phyloP scores from a whole-genome alignment of 805 yeast species.

The Grigorovia yakushimaensis region DNA sequence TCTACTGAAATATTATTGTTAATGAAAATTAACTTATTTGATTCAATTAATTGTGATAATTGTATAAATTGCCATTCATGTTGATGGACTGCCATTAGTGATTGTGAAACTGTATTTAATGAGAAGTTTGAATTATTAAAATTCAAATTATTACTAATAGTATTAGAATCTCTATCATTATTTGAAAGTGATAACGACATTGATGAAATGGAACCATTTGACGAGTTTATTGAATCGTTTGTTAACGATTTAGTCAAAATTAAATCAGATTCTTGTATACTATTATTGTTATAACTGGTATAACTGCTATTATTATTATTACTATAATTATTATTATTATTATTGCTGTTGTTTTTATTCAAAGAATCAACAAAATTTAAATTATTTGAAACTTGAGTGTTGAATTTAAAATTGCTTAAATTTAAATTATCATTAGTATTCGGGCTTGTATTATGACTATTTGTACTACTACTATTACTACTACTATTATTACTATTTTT shows the following conservation, averaged over 20 bases:
- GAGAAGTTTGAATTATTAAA: not conserved
- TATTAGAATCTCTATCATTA: not conserved
- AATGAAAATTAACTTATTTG: slow-evolving; percentile 63
- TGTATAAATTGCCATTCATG: slow-evolving; percentile 62
- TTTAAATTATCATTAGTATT: not conserved
- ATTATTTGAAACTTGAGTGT: not conserved
- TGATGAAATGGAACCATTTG: slow-evolving; percentile 7
- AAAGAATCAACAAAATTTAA: not conserved
- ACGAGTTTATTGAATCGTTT: slow-evolving; percentile 5
- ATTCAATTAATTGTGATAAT: slow-evolving; percentile 63
- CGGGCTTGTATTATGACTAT: not conserved
- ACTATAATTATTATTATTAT: no score
- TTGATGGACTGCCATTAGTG: slow-evolving; percentile 26
- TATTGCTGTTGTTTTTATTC: no score
- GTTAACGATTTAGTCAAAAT: slow-evolving; percentile 2
- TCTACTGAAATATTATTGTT: slow-evolving; percentile 64
- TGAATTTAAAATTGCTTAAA: slow-evolving; percentile 1
- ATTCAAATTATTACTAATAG: not conserved
- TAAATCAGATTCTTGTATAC: not conserved
- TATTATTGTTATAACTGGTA: not conserved
- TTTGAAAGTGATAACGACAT: slow-evolving; percentile 2
- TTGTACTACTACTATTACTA: not conserved
- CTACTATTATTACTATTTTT: not conserved
- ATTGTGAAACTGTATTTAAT: slow-evolving; percentile 10
- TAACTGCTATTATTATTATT: not conserved